Base-by-base conservation (phyloP, 2,329 filamentous ascomycete species). In the Thermoascus crustaceus region DNA sequence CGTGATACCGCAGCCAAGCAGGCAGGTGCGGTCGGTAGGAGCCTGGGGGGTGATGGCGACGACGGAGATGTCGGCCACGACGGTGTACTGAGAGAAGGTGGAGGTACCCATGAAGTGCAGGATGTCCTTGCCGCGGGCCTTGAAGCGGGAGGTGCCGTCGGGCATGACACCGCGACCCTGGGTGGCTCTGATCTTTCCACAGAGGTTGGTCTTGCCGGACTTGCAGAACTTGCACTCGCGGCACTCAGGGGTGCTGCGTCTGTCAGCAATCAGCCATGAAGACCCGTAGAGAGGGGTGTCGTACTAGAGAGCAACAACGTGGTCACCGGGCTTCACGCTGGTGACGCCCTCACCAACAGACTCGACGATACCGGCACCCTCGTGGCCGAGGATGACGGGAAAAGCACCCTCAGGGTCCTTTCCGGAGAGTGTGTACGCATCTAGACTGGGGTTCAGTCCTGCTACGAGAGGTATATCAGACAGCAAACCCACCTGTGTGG, bases 31-130 rank as follows among this genome's bases (percentile, higher is more conserved):
- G 73, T 98, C 91, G 79, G 95, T 94, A 43, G 86, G 84, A 9
- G 91, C 91, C 53, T 94, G 80, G 41, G 78, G 75, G 52, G 88
- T 88, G 50, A 98, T 87, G 44, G 88, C 83, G 18, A 98, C 91
- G 39, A 95, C 91, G 32, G 88, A 95, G 67, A 98, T 96, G 64
- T 98, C 91, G 61, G 91, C 89, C 23, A 98, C 86, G 46, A 98
- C 91, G 39, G 91, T 96, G 72, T 94, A 98, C 69, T 98, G 91
- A 20, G 86, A 94, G 74, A 98, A 98, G 52, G 91, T 98, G 23
- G 88, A 95, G 38, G 86, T 94, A 55, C 91, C 91, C 91, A 98
- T 98, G 72, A 96, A 98, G 72, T 96, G 91, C 40, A 96, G 78
- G 43, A 98, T 75, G 53, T 94, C 84, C 70, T 95, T 82, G 65